Conservation (phyloP, 2,329 filamentous ascomycete genomes). For the Trichoderma atrobrunneum region DNA sequence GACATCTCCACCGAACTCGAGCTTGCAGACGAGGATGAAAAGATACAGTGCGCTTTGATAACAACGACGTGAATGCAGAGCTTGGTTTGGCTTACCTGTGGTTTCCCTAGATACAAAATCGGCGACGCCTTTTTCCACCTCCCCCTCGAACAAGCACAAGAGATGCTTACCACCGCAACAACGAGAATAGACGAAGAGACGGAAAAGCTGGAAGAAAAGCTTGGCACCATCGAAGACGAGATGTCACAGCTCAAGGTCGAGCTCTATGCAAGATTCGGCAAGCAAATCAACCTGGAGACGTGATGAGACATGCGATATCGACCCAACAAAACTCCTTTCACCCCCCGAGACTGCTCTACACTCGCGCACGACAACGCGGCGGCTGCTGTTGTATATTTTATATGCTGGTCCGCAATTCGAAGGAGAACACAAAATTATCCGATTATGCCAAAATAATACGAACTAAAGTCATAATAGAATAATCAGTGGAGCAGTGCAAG, state of each 20-base stretch:
- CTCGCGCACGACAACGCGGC: background rate
- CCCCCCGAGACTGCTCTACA: background rate
- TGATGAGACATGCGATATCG: slow-evolving; percentile 40
- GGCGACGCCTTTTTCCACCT: slow-evolving; percentile 93
- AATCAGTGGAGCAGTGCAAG: background rate
- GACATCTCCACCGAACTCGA: slow-evolving; percentile 90
- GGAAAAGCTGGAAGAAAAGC: slow-evolving; percentile 69
- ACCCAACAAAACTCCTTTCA: background rate
- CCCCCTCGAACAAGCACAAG: slow-evolving; percentile 78
- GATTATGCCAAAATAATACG: background rate
- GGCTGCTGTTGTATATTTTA: background rate
- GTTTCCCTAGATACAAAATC: slow-evolving; percentile 75
- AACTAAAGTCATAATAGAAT: background rate
- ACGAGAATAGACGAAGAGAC: slow-evolving; percentile 76
- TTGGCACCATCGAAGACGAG: slow-evolving; percentile 74
- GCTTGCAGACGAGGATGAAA: slow-evolving; percentile 90
- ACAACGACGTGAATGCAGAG: background rate
- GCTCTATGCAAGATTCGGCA: slow-evolving; percentile 90
- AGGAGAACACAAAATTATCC: background rate
- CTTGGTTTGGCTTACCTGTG: slow-evolving; percentile 13
- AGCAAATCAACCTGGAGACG: slow-evolving; percentile 94
- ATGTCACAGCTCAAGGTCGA: slow-evolving; percentile 88
- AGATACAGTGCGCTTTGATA: slow-evolving; percentile 68
- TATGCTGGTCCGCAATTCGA: background rate
- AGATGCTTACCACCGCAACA: slow-evolving; percentile 71